Conservation (phyloP, 208 protist genomes). For the Leishmania aethiopica region DNA sequence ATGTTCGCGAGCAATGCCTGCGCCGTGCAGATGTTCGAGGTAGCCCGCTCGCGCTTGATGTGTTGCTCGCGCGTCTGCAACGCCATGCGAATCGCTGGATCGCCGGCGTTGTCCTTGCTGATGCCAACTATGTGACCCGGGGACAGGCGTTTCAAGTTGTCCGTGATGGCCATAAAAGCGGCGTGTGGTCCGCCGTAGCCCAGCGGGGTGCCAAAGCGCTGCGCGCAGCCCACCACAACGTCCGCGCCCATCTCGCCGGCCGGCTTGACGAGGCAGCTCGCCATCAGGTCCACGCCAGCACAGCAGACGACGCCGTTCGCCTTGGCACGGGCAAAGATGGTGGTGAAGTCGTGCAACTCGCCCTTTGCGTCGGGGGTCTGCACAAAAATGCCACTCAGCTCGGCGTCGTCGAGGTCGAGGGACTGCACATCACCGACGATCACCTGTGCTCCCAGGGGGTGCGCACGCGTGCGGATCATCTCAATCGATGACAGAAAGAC, state of each 20-base stretch:
- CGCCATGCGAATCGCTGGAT: slow-evolving; percentile 95
- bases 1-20: slow-evolving; percentile 98
- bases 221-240: slow-evolving; percentile 92
- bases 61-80: slow-evolving; percentile 99
- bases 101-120: slow-evolving; percentile 89
- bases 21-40: slow-evolving; percentile 98
- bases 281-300: slow-evolving; percentile 93
- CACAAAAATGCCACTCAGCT: slow-evolving; percentile 90
- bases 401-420: slow-evolving; percentile 59
- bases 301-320: slow-evolving; percentile 70
- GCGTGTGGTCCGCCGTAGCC: slow-evolving; percentile 98
- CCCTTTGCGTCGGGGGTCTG: slow-evolving; percentile 95
- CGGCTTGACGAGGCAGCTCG: slow-evolving; percentile 92
- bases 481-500: slow-evolving; percentile 68
- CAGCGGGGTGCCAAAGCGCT: slow-evolving; percentile 96
- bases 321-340: slow-evolving; percentile 68
- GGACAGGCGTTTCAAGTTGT: slow-evolving; percentile 90
- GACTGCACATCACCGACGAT: slow-evolving; percentile 75
- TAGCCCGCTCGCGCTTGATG: slow-evolving; percentile 96
- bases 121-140: slow-evolving; percentile 98
- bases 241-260: slow-evolving; percentile 96
- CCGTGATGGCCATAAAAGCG: slow-evolving; percentile 95
- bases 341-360: slow-evolving; percentile 79
- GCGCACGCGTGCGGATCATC: slow-evolving; percentile 74
- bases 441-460: slow-evolving; percentile 89